Base-by-base conservation (phyloP, 2,329 filamentous ascomycete species). In the Pezicula carpinea region DNA sequence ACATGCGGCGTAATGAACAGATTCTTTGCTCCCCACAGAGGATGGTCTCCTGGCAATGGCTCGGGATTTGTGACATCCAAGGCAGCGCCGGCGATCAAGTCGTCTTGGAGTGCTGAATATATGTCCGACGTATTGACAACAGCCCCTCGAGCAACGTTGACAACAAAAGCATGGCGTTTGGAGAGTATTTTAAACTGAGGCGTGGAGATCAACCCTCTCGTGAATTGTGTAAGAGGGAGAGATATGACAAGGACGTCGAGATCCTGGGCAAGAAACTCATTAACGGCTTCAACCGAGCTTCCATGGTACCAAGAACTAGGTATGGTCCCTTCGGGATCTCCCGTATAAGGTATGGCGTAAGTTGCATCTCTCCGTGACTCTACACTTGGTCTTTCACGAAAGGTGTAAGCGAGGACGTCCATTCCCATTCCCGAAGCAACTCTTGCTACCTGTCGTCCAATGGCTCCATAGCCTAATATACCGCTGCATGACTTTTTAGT, bases 41-140 rank as follows among this genome's bases (percentile, higher is more conserved):
- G 75, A 59, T 87, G 80, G 4, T 83, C 78, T 3, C 72, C 66
- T 0, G 86, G 85, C 52, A 92, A 62, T 0, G 88, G 88, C 64
- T 92, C 88, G 0, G 87, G 87, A 50, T 91, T 86, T 1, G 87
- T 86, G 1, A 92, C 87, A 91, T 87, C 33, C 44, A 92, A 66
- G 1, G 86, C 86, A 0, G 87, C 88, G 23, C 87, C 87, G 3
- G 70, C 58, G 49, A 57, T 44, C 49, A 43, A 39, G 75, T 69
- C n/a, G 61, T 41, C 3, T 62, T 48, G 87, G 61, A 85, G 60
- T 1, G 79, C 75, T 3, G 63, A 65, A 38, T 83, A 69, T 44
- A 86, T 58, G 5, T 75, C 78, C 7, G 68, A 62, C 51, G 81
- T 77, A 46, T 84, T 74, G 22, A 85, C 65, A 42, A 84, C 75